Evolutionary conservation across 1,284 basidiomycete species (phyloP), one percentile per base, ranked within the genome.

Genomic region (Clitocybe nebularis): DNA sequence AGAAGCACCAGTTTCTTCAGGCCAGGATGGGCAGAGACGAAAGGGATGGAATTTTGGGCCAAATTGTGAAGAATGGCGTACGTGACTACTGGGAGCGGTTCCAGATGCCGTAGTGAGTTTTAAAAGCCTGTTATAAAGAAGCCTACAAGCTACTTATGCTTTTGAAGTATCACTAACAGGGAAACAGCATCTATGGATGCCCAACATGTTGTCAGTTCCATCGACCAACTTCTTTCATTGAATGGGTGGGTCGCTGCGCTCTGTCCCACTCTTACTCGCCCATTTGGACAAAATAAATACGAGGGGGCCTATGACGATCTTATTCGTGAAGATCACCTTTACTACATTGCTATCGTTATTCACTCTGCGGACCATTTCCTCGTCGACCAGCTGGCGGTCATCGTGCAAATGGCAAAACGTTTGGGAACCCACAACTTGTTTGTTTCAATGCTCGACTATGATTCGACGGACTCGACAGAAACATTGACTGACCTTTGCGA

Each of bases 181-280:
- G 90, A 93, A 46, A 94, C 92, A 0, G 75, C 86, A 0, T 85
- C 91, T 49, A 81, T 85, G 63, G 93, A 96, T 62, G 81, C 87
- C 13, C 92, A 96, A 61, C 84, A 85, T 44, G 87, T 96, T 36
- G 72, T 90, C 41, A 79, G 74, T 35, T 83, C 93, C 4, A 89
- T 97, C 39, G 93, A 96, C 62, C 89, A 92, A 52, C 74, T 97
- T 1, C 73, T 96, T 16, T 85, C 88, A 14, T 78, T 96, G 45
- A 95, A 96, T 58, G 93, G 93, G n/a, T 97, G 93, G 93, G 93
- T 94, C n/a, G 90, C 92, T n/a, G 91, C 90, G 6, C 81, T 90
- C 25, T 97, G 93, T 63, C 90, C 92, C 5, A 93, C 89, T 3
- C 77, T 97, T 33, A 79, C 79, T 3, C 81, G 93, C 11, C 93